These are phyloP conservation scores for Metarhizium anisopliae DNA, from an alignment of 2,329 filamentous ascomycete species.

Conservation along the genomic window DNA sequence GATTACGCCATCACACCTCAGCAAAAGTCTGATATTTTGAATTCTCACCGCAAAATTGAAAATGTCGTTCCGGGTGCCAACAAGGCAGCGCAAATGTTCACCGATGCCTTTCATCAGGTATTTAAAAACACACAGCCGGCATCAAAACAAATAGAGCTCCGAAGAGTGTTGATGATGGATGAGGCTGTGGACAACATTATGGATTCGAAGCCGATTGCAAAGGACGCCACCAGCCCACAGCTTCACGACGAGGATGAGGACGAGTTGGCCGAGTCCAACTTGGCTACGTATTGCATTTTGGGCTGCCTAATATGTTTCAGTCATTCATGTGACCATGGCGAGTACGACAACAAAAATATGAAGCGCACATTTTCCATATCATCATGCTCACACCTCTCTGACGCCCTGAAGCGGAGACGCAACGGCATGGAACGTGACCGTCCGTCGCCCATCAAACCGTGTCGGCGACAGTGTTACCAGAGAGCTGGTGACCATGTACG, in stretches of 20 bases:
- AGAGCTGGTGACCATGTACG: conserved; percentile 11
- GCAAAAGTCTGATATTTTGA: conserved; percentile 43
- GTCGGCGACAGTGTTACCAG: conserved; percentile 34
- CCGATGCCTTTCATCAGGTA: conserved; percentile 47
- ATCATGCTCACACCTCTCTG: conserved; percentile 21
- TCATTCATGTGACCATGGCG: conserved; percentile 53
- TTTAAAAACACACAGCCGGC: conserved; percentile 30
- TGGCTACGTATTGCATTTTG: conserved; percentile 46
- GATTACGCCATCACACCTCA: conserved; percentile 42
- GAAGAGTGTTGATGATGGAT: conserved; percentile 44
- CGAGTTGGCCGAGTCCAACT: conserved; percentile 34
- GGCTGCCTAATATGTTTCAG: conserved; percentile 51
- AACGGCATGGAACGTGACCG: conserved; percentile 5
- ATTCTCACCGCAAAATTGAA: conserved; percentile 34
- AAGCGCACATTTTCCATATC: conserved; percentile 44
- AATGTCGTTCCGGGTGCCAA: conserved; percentile 31
- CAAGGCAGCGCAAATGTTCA: conserved; percentile 39
- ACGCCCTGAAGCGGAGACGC: conserved; percentile 20
- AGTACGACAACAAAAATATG: conserved; percentile 44
- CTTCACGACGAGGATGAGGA: conserved; percentile 26
- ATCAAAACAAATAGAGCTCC: conserved; percentile 34
- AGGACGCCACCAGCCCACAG: conserved; percentile 27
- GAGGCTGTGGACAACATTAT: conserved; percentile 44
- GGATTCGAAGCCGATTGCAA: conserved; percentile 44
- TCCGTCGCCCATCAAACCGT: conserved; percentile 16